phyloP scores from a whole-genome alignment of 106 monocot species.

The Dendrobium nobile region DNA sequence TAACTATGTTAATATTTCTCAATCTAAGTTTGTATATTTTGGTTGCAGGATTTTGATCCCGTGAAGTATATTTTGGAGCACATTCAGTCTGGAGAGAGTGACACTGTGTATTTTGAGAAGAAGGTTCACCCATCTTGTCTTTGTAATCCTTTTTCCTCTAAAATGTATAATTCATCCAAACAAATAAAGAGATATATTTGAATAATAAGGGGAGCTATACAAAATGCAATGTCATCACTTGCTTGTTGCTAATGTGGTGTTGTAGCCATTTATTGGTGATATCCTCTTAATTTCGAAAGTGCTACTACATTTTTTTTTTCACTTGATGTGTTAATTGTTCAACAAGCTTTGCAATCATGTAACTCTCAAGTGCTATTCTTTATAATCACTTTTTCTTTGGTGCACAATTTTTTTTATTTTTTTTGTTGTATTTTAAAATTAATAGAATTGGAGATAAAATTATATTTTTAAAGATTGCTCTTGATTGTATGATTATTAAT shows the following conservation, averaged over 20 bases:
- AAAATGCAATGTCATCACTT: neutral
- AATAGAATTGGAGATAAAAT: no score
- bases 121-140: constrained; percentile 35
- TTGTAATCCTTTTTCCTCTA: neutral
- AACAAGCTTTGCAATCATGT: neutral
- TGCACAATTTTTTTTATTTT: neutral
- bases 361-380: neutral
- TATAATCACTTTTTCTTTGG: constrained; percentile 2
- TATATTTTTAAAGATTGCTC: no score
- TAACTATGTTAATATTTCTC: neutral
- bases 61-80: constrained; percentile 69
- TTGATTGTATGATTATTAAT: no score
- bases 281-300: neutral
- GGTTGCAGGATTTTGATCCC: constrained; percentile 86
- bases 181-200: neutral
- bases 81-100: constrained; percentile 69
- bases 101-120: constrained; percentile 75
- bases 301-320: neutral
- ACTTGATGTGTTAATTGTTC: neutral
- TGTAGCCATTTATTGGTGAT: neutral
- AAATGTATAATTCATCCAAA: neutral
- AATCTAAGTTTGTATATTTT: constrained; percentile 7
- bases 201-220: neutral
- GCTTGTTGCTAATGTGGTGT: neutral
- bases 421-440: neutral